phyloP scores from a whole-genome alignment of 257 asterid genomes.

The Thymus quinquecostatus region DNA sequence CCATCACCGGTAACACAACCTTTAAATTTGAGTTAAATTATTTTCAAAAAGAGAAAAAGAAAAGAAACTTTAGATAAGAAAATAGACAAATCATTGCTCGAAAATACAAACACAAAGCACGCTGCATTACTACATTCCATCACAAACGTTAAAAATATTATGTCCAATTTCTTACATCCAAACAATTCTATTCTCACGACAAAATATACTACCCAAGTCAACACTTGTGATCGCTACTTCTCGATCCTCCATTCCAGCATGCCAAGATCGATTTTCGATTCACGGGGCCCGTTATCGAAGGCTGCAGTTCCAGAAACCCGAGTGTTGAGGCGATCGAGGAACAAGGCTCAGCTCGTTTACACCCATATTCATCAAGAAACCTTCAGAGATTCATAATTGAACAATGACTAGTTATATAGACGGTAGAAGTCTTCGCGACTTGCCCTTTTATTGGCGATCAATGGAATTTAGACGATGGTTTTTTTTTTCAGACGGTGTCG shows the following conservation, averaged over 20 bases:
- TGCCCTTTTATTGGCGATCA: conserved; percentile 14
- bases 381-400: background rate
- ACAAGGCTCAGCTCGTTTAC: background rate
- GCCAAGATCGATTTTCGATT: background rate
- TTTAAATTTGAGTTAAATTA: too few species aligned
- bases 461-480: conserved; percentile 2
- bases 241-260: background rate
- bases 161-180: conserved; percentile 15
- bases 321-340: background rate
- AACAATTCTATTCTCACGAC: too few species aligned
- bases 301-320: background rate
- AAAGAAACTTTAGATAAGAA: background rate
- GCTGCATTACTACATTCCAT: conserved; percentile 23
- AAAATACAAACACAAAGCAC: conserved; percentile 30
- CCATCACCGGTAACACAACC: too few species aligned
- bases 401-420: conserved; percentile 22
- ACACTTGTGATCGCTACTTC: conserved; percentile 16
- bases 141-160: conserved; percentile 3
- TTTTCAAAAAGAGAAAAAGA: too few species aligned
- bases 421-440: conserved; percentile 19
- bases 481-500: conserved; percentile 43
- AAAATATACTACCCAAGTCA: conserved; percentile 19
- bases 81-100: conserved; percentile 23
- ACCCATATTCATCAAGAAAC: background rate
- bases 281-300: background rate